Evolutionary conservation across 1,139 yeast species (phyloP), one percentile per base, ranked within the genome.

Genomic region (Debaryomyces psychrophilus): DNA sequence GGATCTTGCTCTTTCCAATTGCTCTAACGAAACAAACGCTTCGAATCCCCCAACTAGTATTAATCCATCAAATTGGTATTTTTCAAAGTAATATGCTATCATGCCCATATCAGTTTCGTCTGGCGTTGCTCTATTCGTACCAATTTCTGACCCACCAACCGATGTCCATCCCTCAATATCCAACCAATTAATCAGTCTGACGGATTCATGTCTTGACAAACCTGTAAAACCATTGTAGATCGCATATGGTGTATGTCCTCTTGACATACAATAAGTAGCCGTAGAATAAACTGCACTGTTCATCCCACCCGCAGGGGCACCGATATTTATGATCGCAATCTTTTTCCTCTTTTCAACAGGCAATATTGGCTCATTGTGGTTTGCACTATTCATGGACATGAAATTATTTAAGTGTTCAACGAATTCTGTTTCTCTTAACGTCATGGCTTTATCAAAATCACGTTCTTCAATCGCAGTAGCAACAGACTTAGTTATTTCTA

Each of bases 231-330:
- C 93, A 59, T 86, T 85, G 60, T 83, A 82, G 49, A 87, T 85
- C 14, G 90, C 92, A 59, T 69, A 83, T 18, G 88, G 85, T 39
- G 69, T 79, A 65, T 87, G 95, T 31, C 95, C 95, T 56, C 80
- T 78, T 3, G 92, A 83, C 69, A 86, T 69, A 69, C 90, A 83
- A 67, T 82, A 86, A 17, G 86, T 73, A 3, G 90, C 85, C 62
- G 86, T 85, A 20, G 93, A 83, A 60, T 86, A 79, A 12, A 87
- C 85, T 2, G 90, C 90, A 46, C 88, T 79, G 56, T 87, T 87
- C 79, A 87, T 77, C 45, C 90, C 93, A 47, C 90, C 88, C 14
- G 92, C 87, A 25, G 93, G 90, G 1, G 95, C 95, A 56, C 95
- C 95, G 39, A 86, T 85, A 57, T 86, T 87, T 34, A 87, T 79